A percentile compares a stretch with the other conserved stretches of the same genome.
Conservation (phyloP, 2,329 filamentous ascomycete genomes). For the Mycosphaerella sp. region DNA sequence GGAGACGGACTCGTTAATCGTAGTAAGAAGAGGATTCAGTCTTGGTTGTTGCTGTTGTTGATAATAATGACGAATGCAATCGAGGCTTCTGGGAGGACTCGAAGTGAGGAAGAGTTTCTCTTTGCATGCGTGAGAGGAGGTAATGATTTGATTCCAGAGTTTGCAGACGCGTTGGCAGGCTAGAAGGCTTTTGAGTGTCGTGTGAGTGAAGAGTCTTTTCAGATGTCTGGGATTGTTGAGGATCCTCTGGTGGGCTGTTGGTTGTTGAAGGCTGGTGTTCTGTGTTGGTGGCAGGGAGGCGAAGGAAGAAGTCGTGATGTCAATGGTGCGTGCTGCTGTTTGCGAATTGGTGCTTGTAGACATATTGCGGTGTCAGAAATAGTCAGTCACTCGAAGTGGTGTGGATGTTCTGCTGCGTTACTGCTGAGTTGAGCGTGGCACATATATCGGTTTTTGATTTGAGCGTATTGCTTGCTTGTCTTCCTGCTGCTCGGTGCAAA, state of each 20-base stretch:
- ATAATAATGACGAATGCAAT: no score
- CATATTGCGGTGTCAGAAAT: background rate
- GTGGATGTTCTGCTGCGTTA: no score
- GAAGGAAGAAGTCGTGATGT: background rate
- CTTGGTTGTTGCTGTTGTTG: background rate
- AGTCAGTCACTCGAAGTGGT: no score
- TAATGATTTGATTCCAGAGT: background rate
- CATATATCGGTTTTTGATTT: no score
- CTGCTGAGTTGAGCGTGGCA: no score
- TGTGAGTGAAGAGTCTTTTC: background rate
- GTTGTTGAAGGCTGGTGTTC: background rate
- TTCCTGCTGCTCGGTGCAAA: background rate
- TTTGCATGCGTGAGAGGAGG: background rate
- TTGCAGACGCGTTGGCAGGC: constrained; percentile 6
- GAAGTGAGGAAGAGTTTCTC: constrained; percentile 3
- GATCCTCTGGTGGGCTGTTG: background rate
- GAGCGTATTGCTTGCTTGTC: no score
- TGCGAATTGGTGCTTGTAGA: no score
- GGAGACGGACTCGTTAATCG: no score
- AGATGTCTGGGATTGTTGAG: constrained; percentile 2
- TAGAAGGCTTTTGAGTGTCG: background rate
- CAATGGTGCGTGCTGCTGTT: background rate
- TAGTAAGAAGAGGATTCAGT: constrained; percentile 9
- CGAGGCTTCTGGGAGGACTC: background rate
- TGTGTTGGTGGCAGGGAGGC: background rate